Conservation (phyloP, 2,329 filamentous ascomycete genomes). For the Colletotrichum somersetense region DNA sequence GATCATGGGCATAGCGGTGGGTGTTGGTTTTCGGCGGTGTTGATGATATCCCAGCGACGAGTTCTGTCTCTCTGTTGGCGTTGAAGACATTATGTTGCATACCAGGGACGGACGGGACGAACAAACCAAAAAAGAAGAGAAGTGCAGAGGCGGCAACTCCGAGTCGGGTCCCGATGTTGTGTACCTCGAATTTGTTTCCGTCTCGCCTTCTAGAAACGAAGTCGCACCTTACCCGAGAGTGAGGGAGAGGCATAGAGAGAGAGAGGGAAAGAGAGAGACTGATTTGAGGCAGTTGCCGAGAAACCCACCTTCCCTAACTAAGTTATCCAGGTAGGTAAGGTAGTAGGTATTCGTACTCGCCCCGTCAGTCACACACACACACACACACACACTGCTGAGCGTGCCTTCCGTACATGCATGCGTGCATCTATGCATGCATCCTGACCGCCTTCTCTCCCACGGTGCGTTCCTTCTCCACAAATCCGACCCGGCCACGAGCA, state of each 20-base stretch:
- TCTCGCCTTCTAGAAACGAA: constrained; percentile 18
- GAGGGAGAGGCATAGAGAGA: too few relatives aligned
- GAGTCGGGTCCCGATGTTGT: constrained; percentile 21
- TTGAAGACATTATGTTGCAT: not conserved
- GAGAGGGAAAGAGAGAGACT: too few relatives aligned
- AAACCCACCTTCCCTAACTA: not conserved
- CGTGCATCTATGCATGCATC: not conserved
- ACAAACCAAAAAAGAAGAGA: constrained; percentile 10
- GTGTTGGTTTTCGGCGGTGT: not conserved
- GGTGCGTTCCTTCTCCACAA: constrained; percentile 29
- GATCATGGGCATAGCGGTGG: not conserved
- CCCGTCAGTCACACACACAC: not conserved
- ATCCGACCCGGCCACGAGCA: constrained; percentile 28
- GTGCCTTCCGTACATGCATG: not conserved
- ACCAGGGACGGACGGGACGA: too few relatives aligned
- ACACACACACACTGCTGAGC: not conserved
- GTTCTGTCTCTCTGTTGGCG: not conserved
- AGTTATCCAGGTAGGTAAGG: too few relatives aligned
- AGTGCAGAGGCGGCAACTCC: not conserved
- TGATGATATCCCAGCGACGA: not conserved
- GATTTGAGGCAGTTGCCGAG: too few relatives aligned
- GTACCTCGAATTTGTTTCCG: constrained; percentile 1
- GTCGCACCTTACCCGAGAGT: too few relatives aligned
- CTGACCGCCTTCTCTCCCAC: constrained; percentile 35
- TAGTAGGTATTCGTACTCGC: not conserved